Conservation (phyloP, 768 basidiomycete genomes). For the Atractiella rhizophila region DNA sequence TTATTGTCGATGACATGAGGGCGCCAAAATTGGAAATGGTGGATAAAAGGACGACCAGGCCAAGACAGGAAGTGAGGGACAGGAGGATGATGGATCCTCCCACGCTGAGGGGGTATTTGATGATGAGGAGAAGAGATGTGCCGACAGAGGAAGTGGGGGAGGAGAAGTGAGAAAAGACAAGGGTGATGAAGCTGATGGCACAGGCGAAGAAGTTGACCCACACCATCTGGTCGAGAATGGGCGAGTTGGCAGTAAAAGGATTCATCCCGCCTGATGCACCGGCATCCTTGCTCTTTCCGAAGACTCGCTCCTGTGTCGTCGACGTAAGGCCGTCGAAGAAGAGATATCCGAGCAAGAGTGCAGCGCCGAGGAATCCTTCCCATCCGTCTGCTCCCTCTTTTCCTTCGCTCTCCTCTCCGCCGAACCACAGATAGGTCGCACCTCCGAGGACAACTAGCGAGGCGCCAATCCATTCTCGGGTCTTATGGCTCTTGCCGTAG, state of each 20-base stretch:
- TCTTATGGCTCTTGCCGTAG: conserved; percentile 11
- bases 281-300: conserved; percentile 8
- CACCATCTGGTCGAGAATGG: conserved; percentile 15
- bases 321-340: conserved; percentile 16
- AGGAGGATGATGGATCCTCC: conserved; percentile 9
- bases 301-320: conserved; percentile 16
- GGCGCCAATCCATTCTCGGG: conserved; percentile 9
- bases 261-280: neutral
- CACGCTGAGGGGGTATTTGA: neutral
- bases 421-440: conserved; percentile 12
- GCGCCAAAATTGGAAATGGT: conserved; percentile 9
- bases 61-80: conserved; percentile 6
- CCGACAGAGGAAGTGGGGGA: too few relatives aligned
- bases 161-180: conserved; percentile 4
- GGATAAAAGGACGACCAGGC: conserved; percentile 11
- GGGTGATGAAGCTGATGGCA: conserved; percentile 7
- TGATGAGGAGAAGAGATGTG: neutral
- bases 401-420: too few relatives aligned
- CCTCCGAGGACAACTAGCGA: conserved; percentile 11
- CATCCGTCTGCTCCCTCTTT: too few relatives aligned
- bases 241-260: conserved; percentile 13
- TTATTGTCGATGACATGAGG: neutral
- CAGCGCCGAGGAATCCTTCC: conserved; percentile 5
- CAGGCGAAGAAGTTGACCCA: conserved; percentile 13
- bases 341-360: conserved; percentile 12